Base-by-base conservation (phyloP, 164 flowering plant species). In the Cinnamomum chago region DNA sequence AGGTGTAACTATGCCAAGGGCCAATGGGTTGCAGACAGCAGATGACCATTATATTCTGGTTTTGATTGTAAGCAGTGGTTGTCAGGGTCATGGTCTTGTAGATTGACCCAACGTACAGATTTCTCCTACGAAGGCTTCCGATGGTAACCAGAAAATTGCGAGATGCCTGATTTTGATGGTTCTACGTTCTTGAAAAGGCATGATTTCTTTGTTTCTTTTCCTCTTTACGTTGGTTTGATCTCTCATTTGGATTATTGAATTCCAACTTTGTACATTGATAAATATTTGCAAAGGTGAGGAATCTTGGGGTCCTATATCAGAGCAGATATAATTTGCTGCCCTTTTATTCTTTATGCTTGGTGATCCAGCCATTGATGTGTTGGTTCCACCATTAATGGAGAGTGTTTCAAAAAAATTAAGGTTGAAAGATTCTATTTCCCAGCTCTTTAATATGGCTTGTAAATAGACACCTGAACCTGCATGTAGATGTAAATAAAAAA, bases 111-210 rank as follows among this genome's bases (percentile, higher is more conserved):
- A 25, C 27, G 2, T 25, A 25, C 27, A 25, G 1, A 25, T 25
- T 25, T 25, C 27, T 25, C 27, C 27, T 25, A 25, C 0, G 27
- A 25, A 25, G 1, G 27, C 27, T 25, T 25, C 27, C 81, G 90
- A 51, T 94, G 98, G 97, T 86, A 84, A 74, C 98, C 98, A 27
- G 75, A 82, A 28, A 77, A 84, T 58, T 92, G 98, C 71, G 77
- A 84, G 20, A 83, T 92, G 88, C 87, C 84, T 17, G 86, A 92
- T 5, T 93, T 93, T 83, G 85, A 85, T 23, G 76, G 82, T 22
- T 71, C 79, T 18, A 67, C 76, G 47, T 90, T 93, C 80, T 84
- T 93, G 81, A 78, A 50, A 83, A 92, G 86, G 97, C 90, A 73
- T 14, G 64, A 28, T 15, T 22, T 24, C 12, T 72, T 62, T 62